Percentiles rank a stretch among this genome's conserved stretches.
phyloP scores from a whole-genome alignment of 495 filamentous ascomycete genomes.

The Podospora australis region DNA sequence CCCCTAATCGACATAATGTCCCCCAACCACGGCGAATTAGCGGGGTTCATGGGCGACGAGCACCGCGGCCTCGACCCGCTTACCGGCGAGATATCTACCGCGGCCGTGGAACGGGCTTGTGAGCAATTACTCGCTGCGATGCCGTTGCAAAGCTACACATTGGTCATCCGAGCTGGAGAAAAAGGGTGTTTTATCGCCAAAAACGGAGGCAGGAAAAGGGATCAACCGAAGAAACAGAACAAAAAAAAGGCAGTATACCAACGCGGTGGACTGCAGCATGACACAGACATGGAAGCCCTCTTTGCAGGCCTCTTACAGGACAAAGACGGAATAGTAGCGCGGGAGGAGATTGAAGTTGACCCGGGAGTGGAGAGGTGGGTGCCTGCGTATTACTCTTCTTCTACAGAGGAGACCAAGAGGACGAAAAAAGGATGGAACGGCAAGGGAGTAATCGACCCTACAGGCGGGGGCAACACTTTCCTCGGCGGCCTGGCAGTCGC shows the following conservation, averaged over 20 bases:
- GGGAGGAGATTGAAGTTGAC: constrained; percentile 53
- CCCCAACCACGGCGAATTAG: constrained; percentile 83
- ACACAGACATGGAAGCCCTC: constrained; percentile 48
- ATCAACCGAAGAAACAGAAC: constrained; percentile 15
- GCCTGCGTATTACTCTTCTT: constrained; percentile 51
- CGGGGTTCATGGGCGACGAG: constrained; percentile 62
- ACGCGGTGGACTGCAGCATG: constrained; percentile 40
- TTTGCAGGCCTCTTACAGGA: constrained; percentile 44
- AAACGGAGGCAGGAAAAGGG: constrained; percentile 46
- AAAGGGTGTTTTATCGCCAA: constrained; percentile 47
- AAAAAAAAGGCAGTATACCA: constrained; percentile 35
- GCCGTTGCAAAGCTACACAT: constrained; percentile 48
- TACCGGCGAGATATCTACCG: constrained; percentile 46
- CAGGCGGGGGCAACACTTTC: constrained; percentile 93
- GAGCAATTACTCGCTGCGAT: constrained; percentile 46
- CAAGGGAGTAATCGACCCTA: constrained; percentile 92
- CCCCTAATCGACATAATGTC: constrained; percentile 76
- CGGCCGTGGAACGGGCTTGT: constrained; percentile 45
- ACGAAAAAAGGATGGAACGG: too few relatives aligned
- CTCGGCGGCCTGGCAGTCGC: constrained; percentile 77
- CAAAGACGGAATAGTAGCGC: constrained; percentile 45
- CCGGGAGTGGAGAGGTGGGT: constrained; percentile 52
- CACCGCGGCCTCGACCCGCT: constrained; percentile 35
- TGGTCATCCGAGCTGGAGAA: constrained; percentile 47
- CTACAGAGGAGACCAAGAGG: constrained; percentile 47